phyloP scores from a whole-genome alignment of 768 basidiomycete species.

The Boletus subparvulus region DNA sequence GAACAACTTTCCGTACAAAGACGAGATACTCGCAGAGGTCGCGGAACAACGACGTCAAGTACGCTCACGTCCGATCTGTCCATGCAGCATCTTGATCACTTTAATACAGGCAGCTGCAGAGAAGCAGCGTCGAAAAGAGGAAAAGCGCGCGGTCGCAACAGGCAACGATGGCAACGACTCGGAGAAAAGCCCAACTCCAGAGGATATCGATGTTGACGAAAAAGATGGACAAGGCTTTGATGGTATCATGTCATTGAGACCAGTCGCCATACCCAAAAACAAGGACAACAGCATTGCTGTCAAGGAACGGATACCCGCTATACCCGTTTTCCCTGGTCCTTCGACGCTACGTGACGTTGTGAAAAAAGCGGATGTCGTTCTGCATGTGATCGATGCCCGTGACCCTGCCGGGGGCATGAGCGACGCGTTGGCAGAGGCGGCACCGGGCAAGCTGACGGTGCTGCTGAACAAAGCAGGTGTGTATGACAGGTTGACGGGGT shows the following conservation, averaged over 20 bases:
- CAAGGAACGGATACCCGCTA: conserved; percentile 9
- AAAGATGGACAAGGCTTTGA: conserved; percentile 36
- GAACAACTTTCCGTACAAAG: conserved; percentile 91
- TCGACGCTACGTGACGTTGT: conserved; percentile 46
- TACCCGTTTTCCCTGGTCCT: conserved; percentile 30
- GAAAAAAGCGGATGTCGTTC: conserved; percentile 72
- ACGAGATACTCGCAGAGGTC: conserved; percentile 89
- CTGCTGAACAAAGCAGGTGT: conserved; percentile 86
- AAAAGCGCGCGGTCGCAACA: conserved; percentile 48
- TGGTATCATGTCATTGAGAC: conserved; percentile 34
- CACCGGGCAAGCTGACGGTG: conserved; percentile 52
- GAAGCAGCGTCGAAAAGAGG: conserved; percentile 65
- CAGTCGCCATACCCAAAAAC: not conserved
- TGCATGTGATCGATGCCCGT: conserved; percentile 81
- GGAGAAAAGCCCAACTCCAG: conserved; percentile 26
- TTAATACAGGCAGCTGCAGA: conserved; percentile 69
- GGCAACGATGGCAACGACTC: conserved; percentile 25
- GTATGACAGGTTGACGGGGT: conserved; percentile 26
- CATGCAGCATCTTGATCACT: not conserved
- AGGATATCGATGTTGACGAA: conserved; percentile 31
- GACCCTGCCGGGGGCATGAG: conserved; percentile 78
- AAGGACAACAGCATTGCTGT: not conserved
- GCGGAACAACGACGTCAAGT: conserved; percentile 78
- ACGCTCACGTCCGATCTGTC: not conserved
- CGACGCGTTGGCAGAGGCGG: conserved; percentile 51